These are phyloP conservation scores for Nymphaea colorata DNA, from an alignment of 164 flowering plant species.

Conservation along the genomic window DNA sequence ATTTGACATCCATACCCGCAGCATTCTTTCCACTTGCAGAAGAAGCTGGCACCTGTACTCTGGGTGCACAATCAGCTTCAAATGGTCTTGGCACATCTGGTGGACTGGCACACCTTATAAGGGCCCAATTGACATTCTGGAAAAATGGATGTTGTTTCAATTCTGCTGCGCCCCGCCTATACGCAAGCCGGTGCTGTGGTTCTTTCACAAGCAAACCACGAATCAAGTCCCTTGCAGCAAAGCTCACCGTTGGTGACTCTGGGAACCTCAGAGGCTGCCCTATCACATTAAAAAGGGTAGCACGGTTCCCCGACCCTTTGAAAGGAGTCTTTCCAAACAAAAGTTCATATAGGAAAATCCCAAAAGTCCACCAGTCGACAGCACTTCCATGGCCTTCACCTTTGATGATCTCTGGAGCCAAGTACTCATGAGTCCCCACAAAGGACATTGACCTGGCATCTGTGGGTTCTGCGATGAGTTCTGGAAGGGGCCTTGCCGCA, in stretches of 20 bases:
- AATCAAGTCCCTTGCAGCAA: constrained; percentile 81
- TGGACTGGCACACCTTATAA: constrained; percentile 76
- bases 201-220: constrained; percentile 84
- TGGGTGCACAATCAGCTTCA: constrained; percentile 13
- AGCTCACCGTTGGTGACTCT: constrained; percentile 71
- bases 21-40: constrained; percentile 15
- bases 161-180: constrained; percentile 81
- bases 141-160: constrained; percentile 88
- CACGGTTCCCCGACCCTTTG: constrained; percentile 71
- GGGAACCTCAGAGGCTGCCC: constrained; percentile 86
- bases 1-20: constrained; percentile 52
- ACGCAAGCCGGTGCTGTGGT: constrained; percentile 84
- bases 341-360: constrained; percentile 84
- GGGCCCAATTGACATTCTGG: constrained; percentile 83
- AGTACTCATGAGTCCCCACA: constrained; percentile 88
- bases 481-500: constrained; percentile 61
- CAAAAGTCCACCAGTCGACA: constrained; percentile 98
- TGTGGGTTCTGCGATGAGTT: constrained; percentile 91
- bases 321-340: constrained; percentile 85
- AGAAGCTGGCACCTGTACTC: constrained; percentile 14
- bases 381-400: constrained; percentile 98
- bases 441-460: constrained; percentile 89
- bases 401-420: constrained; percentile 89
- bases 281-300: constrained; percentile 76
- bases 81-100: constrained; percentile 67